Base-by-base conservation (phyloP, 345 rosid genomes). In the Physaria fendleri region DNA sequence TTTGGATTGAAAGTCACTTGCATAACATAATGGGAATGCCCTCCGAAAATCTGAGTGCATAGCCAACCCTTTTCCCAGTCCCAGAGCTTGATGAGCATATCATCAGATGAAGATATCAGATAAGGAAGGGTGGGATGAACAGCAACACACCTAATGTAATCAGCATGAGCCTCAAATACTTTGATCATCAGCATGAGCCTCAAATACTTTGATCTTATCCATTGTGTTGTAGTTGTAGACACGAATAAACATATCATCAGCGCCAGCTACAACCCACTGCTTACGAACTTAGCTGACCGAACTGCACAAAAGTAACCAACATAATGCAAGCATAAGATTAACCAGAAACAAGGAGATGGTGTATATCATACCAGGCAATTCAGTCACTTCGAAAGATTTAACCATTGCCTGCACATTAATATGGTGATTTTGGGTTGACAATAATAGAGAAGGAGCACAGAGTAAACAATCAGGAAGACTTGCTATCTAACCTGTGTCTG, bases 11-110 rank as follows among this genome's bases (percentile, higher is more conserved):
- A 81, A 24, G 93, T 82, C 25, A 83, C 90, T 74, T 88, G 90
- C 93, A 88, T 88, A 35, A 88, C 96, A 74, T 88, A 88, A 74
- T 88, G 94, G n/a, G 83, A 79, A 59, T 88, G 96, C 1, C 96
- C 96, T 65, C 81, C 90, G 41, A 88, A 88, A 34, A 85, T 79
- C 66, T 74, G 84, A 42, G 76, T 68, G 52, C 96, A 88, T 21
- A 65, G 58, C 93, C 93, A 88, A 30, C 79, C 90, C 58, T 85
- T 88, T 64, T 81, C 94, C 96, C 94, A 85, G 43, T 88, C 90
- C 96, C 96, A 88, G 54, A 85, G 86, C 64, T 88, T 88, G 64
- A 85, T 82, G 68, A 85, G 88, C 84, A 80, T 85, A 69, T 85
- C 93, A 75, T 85, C 89, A 12, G 85, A 88, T 28, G 83, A 77